phyloP scores from a whole-genome alignment of 2,329 filamentous ascomycete species.

The Aspergillus texensis region DNA sequence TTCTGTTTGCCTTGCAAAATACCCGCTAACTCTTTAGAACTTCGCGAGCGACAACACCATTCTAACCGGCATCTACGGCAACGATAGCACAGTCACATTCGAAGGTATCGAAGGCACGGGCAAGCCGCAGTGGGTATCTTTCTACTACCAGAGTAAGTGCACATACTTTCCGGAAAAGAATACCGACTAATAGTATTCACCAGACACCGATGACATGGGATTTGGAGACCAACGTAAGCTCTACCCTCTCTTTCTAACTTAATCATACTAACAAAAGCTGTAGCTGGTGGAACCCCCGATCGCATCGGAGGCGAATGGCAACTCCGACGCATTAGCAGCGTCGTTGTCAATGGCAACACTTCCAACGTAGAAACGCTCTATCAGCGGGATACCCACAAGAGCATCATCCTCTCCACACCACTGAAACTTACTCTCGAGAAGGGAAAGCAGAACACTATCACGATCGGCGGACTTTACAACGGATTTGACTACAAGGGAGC shows the following conservation, averaged over 20 bases:
- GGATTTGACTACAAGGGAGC: conserved; percentile 60
- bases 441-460: conserved; percentile 57
- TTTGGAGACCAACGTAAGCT: conserved; percentile 29
- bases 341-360: conserved; percentile 58
- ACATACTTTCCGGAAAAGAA: rapidly evolving
- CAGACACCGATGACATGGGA: conserved; percentile 28
- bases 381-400: conserved; percentile 62
- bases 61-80: conserved; percentile 57
- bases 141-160: conserved; percentile 55
- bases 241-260: not conserved
- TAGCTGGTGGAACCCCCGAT: conserved; percentile 58
- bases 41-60: conserved; percentile 54
- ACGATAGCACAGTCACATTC: conserved; percentile 58
- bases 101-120: conserved; percentile 52
- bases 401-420: conserved; percentile 61
- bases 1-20: not conserved
- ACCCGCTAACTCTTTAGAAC: conserved; percentile 27
- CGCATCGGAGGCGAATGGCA: conserved; percentile 64
- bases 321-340: conserved; percentile 61
- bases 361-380: conserved; percentile 55
- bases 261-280: not conserved
- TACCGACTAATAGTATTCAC: not conserved
- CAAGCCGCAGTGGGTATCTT: conserved; percentile 59
- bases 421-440: conserved; percentile 57
- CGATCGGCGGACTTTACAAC: conserved; percentile 60